Base-by-base conservation (phyloP, 495 filamentous ascomycete genomes). In the Glonium stellatum region DNA sequence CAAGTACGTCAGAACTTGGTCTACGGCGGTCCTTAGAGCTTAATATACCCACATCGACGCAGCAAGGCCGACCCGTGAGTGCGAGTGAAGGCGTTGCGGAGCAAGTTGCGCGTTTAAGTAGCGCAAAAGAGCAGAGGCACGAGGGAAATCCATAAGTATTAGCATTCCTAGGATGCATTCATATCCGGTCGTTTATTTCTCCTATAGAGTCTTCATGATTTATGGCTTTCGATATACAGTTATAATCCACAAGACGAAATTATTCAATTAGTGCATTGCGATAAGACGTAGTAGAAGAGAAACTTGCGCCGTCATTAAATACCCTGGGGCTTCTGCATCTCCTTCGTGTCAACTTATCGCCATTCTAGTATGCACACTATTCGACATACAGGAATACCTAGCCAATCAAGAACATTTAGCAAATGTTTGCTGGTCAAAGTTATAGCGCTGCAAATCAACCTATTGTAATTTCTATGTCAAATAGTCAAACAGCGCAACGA, bases 11-110 rank as follows among this genome's bases (percentile, higher is more conserved):
- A 31, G 63, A 53, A 15, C 15, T 72, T 21, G 71, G 70, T 1
- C 55, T 72, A 44, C 41, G 64, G 31, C 66, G 60, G 53, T 66
- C 64, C 52, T 18, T 69, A 34, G 64, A 65, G 18, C 41, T 68
- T 12, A 35, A 9, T 21, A 39, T 64, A 6, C 58, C 61, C 1
- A 50, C 50, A 6, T 50, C 34, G 10, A 25, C 52, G 1, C 52
- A 57, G 5, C 46, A 54, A 35, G 60, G 48, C 12, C 57, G 64
- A 44, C 36, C 34, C 11, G 39, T 60, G 15, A 69, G 67, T 34
- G 58, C 60, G 6, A 69, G 67, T 57, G 59, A 49, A 19, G 54
- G 66, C 5, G 55, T 69, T 4, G 21, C 56, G 22, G 64, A 69
- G 55, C 63, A 64, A 27, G 61, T 69, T 12, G 67, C 67, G 19